Evolutionary conservation across 2,329 filamentous ascomycete species (phyloP), one percentile per base, ranked within the genome.

Genomic region (Byssothecium circinans): DNA sequence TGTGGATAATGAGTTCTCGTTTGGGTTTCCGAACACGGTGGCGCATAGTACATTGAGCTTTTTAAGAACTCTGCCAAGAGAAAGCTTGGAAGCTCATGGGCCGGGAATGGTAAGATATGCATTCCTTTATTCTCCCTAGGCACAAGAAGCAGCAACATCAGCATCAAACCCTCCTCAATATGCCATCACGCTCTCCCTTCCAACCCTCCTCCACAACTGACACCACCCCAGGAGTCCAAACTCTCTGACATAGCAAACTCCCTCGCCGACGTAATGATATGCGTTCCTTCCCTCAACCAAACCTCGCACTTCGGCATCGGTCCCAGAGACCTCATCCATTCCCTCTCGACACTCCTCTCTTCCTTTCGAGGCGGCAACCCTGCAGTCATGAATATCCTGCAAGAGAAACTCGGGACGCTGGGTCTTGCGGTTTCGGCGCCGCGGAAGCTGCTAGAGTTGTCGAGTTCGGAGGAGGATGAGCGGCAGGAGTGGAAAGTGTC

Each of bases 221-320:
- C n/a, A n/a, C n/a, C 14, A 11, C n/a, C 4, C 27, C 25, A 69
- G 66, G 66, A 69, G 41, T 65, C 65, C 2, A 69, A 69, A 33
- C 49, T 69, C 1, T 69, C 68, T 46, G 66, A 69, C 22, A 67
- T 69, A 8, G 61, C 65, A 18, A 68, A 67, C 40, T 68, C 66
- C 1, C 58, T 69, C 11, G 66, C 66, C 3, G 65, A 69, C 34
- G 66, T 69, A 8, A 69, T 69, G 66, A 68, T 69, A 39, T 68
- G 64, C 23, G 65, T 69, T 47, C 66, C 66, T 0, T 56, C 60
- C 0, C 52, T 68, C 25, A 69, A 68, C 38, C 58, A 64, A 45
- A 60, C 66, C 35, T 56, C 65, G 1, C 52, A 57, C 14, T 68
- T 69, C 19, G 57, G 54, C 5, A 49, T 68, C 32, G 65, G 66